phyloP scores from a whole-genome alignment of 257 asterid genomes.

The Leonotis leonurus region DNA sequence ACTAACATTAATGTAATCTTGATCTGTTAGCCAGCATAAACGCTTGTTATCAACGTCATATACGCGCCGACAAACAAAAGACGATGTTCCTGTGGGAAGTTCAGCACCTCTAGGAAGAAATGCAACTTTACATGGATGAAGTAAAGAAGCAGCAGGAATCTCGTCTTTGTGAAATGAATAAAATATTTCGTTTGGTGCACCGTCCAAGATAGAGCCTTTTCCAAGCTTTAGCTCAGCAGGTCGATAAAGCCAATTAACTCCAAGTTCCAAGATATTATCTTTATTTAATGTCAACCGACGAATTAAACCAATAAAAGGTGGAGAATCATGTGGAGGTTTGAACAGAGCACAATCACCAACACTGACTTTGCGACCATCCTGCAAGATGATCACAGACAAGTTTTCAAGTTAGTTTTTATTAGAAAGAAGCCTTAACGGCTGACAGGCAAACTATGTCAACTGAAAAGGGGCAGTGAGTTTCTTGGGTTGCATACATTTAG shows the following conservation, averaged over 20 bases:
- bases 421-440: neutral
- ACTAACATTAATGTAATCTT: conserved; percentile 76
- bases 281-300: conserved; percentile 37
- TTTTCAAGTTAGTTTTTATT: neutral
- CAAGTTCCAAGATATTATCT: conserved; percentile 43
- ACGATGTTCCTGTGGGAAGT: conserved; percentile 68
- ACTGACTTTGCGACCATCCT: conserved; percentile 71
- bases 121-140: conserved; percentile 97
- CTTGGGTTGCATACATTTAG: neutral
- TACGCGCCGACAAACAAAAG: conserved; percentile 82
- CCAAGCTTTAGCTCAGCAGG: conserved; percentile 55
- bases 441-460: neutral
- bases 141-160: conserved; percentile 76
- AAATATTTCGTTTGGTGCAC: conserved; percentile 79
- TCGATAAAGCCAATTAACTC: conserved; percentile 84
- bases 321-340: conserved; percentile 69
- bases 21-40: conserved; percentile 88
- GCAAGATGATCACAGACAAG: conserved; percentile 22
- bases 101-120: conserved; percentile 86
- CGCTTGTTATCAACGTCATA: conserved; percentile 54
- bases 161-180: conserved; percentile 82
- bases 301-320: conserved; percentile 73
- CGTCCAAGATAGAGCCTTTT: conserved; percentile 56
- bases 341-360: conserved; percentile 87
- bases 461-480: neutral